Percentiles rank a stretch among this genome's conserved stretches.
Evolutionary conservation across 345 rosid species (phyloP).

Genomic region (Rhodamnia rubescens): DNA sequence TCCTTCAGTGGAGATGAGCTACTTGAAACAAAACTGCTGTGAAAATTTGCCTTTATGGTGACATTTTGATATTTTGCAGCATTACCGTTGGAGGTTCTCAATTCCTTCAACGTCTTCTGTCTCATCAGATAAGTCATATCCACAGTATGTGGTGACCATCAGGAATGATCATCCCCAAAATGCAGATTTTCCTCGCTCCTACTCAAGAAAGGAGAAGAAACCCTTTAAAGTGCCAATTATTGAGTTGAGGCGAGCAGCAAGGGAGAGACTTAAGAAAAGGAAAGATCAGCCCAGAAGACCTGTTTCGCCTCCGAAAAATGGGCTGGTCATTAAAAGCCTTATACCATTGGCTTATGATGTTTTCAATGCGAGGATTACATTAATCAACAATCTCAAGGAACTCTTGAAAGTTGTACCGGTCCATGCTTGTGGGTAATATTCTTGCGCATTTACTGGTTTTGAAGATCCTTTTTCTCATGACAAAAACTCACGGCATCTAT

Average conservation of each 20-base stretch:
- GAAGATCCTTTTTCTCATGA: neutral
- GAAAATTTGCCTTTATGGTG: neutral
- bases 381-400: constrained; percentile 72
- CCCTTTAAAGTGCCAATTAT: constrained; percentile 76
- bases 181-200: constrained; percentile 64
- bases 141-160: constrained; percentile 15
- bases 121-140: constrained; percentile 19
- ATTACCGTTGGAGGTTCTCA: constrained; percentile 10
- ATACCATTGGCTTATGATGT: constrained; percentile 66
- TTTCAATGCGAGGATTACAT: constrained; percentile 50
- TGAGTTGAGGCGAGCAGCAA: constrained; percentile 84
- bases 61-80: constrained; percentile 24
- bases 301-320: constrained; percentile 61
- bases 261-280: constrained; percentile 74
- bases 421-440: constrained; percentile 78
- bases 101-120: constrained; percentile 13
- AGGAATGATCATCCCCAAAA: constrained; percentile 68
- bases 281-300: constrained; percentile 53
- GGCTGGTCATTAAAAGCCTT: constrained; percentile 60
- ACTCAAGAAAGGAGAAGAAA: constrained; percentile 74
- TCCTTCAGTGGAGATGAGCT: neutral
- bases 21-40: neutral
- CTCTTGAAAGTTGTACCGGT: constrained; percentile 76
- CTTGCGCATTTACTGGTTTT: neutral
- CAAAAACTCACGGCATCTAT: neutral